These are phyloP conservation scores for Colletotrichum graminicola DNA, from an alignment of 2,329 filamentous ascomycete genomes.

Conservation along the genomic window DNA sequence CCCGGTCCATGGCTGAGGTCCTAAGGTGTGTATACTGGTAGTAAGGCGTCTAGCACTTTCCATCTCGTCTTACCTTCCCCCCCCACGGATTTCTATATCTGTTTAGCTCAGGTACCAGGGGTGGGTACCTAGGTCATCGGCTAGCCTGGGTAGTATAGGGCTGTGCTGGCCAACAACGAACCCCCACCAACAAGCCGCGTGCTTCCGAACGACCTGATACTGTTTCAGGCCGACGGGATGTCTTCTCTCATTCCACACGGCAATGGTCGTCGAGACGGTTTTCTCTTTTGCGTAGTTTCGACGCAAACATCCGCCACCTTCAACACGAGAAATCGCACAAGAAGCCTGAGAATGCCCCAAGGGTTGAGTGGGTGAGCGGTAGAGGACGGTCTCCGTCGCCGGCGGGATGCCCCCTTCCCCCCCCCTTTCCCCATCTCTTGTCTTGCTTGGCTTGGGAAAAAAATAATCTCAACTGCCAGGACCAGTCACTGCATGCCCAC, in stretches of 20 bases:
- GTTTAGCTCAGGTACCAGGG: neutral
- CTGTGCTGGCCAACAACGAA: conserved; percentile 16
- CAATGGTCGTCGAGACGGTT: neutral
- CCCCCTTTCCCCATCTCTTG: neutral
- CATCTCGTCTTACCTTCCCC: neutral
- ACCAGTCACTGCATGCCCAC: conserved; percentile 18
- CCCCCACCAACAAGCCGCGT: neutral
- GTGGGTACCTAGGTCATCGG: conserved; percentile 4
- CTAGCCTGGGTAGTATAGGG: too few relatives aligned
- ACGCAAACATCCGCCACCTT: conserved; percentile 14
- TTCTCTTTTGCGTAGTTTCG: conserved; percentile 4
- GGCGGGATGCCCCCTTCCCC: conserved; percentile 18
- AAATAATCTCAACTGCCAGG: neutral
- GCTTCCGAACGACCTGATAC: neutral
- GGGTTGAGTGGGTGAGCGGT: neutral
- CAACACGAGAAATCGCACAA: conserved; percentile 7
- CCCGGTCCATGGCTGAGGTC: neutral
- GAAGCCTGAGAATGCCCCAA: neutral
- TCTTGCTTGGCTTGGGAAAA: conserved; percentile 16
- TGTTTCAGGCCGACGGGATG: neutral
- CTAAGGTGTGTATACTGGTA: too few relatives aligned
- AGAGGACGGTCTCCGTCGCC: neutral
- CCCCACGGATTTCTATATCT: conserved; percentile 21
- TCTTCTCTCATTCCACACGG: neutral
- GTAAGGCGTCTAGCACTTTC: too few relatives aligned